Base-by-base conservation (phyloP, 2,329 filamentous ascomycete genomes). In the Davidsoniella eucalypti region DNA sequence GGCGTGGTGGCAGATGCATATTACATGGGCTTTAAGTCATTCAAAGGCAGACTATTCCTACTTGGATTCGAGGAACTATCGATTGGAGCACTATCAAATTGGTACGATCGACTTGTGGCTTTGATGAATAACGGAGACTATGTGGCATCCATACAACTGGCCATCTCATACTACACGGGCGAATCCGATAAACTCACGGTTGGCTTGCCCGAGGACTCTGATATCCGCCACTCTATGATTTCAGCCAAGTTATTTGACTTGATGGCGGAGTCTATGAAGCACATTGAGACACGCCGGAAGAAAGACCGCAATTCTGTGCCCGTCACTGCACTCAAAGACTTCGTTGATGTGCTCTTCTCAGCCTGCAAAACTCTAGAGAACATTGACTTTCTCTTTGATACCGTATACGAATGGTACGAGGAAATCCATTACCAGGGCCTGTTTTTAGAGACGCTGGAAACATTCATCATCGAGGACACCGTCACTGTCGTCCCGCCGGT, bases 111-210 rank as follows among this genome's bases (percentile, higher is more conserved):
- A 39, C 69, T 98, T 16, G 80, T 95, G 56, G 88, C 90, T 0
- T 71, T 96, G 57, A 95, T 98, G 85, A 88, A 96, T 62, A 78
- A 87, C 51, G 92, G 92, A n/a, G 87, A 96, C 64, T 94, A 94
- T 60, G 84, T 98, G 55, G 84, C 80, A 10, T 88, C 92, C 1
- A 94, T 98, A 54, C 76, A 82, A 56, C 72, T 98, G 52, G 93
- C 90, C 8, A 94, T 87, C 1, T 84, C 83, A 0, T 98, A 96
- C 64, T 96, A 94, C 61, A 82, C 79, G 6, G 92, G 92, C 21
- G 80, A 87, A 59, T 78, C 86, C n/a, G 87, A 95, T 63, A 95
- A 92, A 63, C 73, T 96, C 47, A 96, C 92, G 0, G 85, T 98
- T 50, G 92, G 92, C 0, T 69, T 98, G 8, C 90, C 93, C 0